Percentiles rank a stretch among this genome's conserved stretches.
Evolutionary conservation across 805 yeast species (phyloP).

Genomic region (Wickerhamomyces subpelliculosus): DNA sequence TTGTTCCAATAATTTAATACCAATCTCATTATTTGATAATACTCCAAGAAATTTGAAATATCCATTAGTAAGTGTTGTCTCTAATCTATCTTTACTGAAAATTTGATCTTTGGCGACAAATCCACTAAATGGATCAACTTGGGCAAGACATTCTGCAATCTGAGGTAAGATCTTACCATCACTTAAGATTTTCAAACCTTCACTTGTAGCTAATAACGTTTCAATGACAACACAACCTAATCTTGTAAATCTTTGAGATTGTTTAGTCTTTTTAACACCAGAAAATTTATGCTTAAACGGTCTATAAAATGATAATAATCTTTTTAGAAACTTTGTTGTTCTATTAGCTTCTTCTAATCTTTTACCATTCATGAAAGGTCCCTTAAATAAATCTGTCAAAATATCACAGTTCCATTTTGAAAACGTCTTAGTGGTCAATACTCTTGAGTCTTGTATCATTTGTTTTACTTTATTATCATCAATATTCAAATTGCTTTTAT

Average conservation of each 20-base stretch:
- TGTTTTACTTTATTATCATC: constrained; percentile 66
- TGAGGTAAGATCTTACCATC: constrained; percentile 82
- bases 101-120: constrained; percentile 68
- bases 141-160: constrained; percentile 83
- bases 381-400: constrained; percentile 65
- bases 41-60: constrained; percentile 77
- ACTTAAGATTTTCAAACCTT: constrained; percentile 59
- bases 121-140: constrained; percentile 75
- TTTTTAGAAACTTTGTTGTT: constrained; percentile 79
- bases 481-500: constrained; percentile 5
- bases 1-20: constrained; percentile 62
- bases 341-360: constrained; percentile 71
- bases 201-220: constrained; percentile 51
- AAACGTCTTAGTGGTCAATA: constrained; percentile 71
- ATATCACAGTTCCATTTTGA: constrained; percentile 85
- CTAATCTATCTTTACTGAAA: constrained; percentile 52
- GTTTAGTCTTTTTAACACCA: constrained; percentile 39
- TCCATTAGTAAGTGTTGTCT: constrained; percentile 62
- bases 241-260: constrained; percentile 49
- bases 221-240: constrained; percentile 74
- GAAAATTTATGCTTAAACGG: constrained; percentile 86
- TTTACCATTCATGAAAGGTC: constrained; percentile 69
- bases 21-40: constrained; percentile 51
- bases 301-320: constrained; percentile 78
- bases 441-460: constrained; percentile 60